Evolutionary conservation across 1,139 yeast species (phyloP).

Genomic region (Scheffersomyces insectosa): DNA sequence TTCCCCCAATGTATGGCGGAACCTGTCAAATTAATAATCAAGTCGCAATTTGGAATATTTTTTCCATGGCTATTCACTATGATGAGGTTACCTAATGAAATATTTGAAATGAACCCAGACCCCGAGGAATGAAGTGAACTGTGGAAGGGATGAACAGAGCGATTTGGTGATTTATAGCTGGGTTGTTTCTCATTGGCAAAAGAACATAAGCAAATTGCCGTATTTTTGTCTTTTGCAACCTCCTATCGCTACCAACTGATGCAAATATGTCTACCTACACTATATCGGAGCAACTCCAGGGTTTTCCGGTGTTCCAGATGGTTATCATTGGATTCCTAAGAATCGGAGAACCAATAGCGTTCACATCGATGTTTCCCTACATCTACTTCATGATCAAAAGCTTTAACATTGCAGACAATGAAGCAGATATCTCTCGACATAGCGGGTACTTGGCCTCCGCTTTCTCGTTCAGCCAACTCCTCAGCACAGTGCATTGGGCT

Average conservation of each 20-base stretch:
- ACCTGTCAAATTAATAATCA: no score
- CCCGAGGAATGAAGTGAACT: no score
- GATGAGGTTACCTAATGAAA: no score
- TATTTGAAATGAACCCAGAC: no score
- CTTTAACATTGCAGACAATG: slow-evolving; percentile 34
- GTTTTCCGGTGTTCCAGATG: slow-evolving; percentile 39
- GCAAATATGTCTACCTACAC: background rate
- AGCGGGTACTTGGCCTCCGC: slow-evolving; percentile 40
- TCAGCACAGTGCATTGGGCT: slow-evolving; percentile 41
- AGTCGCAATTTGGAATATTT: no score
- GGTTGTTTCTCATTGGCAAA: no score
- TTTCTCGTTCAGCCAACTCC: slow-evolving; percentile 38
- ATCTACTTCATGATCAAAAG: slow-evolving; percentile 43
- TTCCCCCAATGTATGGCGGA: no score
- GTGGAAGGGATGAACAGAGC: no score
- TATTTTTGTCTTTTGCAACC: no score
- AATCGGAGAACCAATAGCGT: slow-evolving; percentile 39
- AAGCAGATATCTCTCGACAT: slow-evolving; percentile 35
- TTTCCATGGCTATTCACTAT: no score
- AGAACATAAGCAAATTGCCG: no score
- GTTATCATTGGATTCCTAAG: slow-evolving; percentile 31
- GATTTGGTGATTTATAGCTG: no score
- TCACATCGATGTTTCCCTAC: slow-evolving; percentile 41
- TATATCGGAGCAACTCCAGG: slow-evolving; percentile 20
- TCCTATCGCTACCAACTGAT: background rate